These are phyloP conservation scores for Talaromyces thailandensis DNA, from an alignment of 495 filamentous ascomycete genomes.

Conservation along the genomic window DNA sequence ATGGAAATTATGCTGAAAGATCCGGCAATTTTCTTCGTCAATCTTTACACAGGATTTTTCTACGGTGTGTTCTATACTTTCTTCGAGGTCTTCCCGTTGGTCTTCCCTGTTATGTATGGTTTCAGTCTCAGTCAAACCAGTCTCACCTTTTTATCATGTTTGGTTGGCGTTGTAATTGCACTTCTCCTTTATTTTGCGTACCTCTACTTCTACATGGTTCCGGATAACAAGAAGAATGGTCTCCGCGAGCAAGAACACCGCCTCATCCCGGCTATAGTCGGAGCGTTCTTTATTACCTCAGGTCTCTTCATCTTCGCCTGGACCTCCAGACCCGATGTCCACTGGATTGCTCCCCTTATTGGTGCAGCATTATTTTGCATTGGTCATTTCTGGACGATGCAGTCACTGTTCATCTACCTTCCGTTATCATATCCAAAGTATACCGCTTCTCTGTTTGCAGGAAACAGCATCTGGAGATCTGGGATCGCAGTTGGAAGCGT, in stretches of 20 bases:
- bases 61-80: slow-evolving; percentile 48
- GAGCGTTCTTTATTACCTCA: slow-evolving; percentile 36
- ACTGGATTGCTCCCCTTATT: slow-evolving; percentile 13
- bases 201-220: slow-evolving; percentile 41
- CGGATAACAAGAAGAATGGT: slow-evolving; percentile 29
- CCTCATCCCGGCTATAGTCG: slow-evolving; percentile 45
- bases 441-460: slow-evolving; percentile 37
- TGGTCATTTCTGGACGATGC: slow-evolving; percentile 48
- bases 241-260: slow-evolving; percentile 34
- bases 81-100: slow-evolving; percentile 49
- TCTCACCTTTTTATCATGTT: slow-evolving; percentile 37
- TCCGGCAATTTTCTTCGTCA: slow-evolving; percentile 40
- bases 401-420: slow-evolving; percentile 35
- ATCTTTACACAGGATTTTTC: slow-evolving; percentile 43
- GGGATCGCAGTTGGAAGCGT: slow-evolving; percentile 35
- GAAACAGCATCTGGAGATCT: slow-evolving; percentile 32
- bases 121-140: slow-evolving; percentile 38
- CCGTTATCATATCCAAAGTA: slow-evolving; percentile 33
- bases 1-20: slow-evolving; percentile 36
- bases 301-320: slow-evolving; percentile 44
- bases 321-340: background rate
- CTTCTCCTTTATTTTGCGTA: slow-evolving; percentile 38
- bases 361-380: slow-evolving; percentile 42
- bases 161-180: slow-evolving; percentile 2
- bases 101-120: slow-evolving; percentile 37